phyloP scores from a whole-genome alignment of 2,329 filamentous ascomycete genomes.

The Aspergillus floridensis region DNA sequence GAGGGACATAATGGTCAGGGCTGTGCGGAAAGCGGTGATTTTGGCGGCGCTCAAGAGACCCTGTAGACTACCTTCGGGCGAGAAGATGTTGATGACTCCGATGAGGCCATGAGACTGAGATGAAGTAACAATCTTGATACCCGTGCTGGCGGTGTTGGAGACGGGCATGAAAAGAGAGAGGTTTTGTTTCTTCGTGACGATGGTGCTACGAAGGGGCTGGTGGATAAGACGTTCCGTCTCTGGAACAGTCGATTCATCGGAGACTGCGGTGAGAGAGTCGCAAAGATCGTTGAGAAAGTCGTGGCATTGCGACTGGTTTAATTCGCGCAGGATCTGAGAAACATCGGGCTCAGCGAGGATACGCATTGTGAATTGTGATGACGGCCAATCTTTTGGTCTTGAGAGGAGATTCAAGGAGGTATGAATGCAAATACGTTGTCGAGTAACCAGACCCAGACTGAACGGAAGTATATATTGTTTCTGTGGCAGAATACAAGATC shows the following conservation, averaged over 20 bases:
- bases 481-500: too few relatives aligned
- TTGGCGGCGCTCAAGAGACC: constrained; percentile 72
- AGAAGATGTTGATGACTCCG: constrained; percentile 69
- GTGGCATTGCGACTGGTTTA: constrained; percentile 34
- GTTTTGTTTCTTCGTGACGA: constrained; percentile 40
- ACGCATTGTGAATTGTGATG: constrained; percentile 26
- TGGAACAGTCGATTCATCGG: constrained; percentile 25
- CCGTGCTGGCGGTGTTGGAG: constrained; percentile 61
- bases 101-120: constrained; percentile 46
- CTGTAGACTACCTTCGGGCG: constrained; percentile 58
- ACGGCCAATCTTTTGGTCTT: too few relatives aligned
- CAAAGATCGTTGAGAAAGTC: constrained; percentile 38
- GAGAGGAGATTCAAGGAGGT: too few relatives aligned
- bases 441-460: neutral
- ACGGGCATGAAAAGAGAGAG: constrained; percentile 75
- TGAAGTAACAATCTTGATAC: constrained; percentile 69
- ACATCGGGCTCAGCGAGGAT: constrained; percentile 36
- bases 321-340: constrained; percentile 30
- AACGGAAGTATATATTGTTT: too few relatives aligned
- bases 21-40: constrained; percentile 77
- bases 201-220: constrained; percentile 44
- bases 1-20: constrained; percentile 67
- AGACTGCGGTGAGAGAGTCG: constrained; percentile 34
- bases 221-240: constrained; percentile 34
- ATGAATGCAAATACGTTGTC: neutral